phyloP scores from a whole-genome alignment of 2,329 filamentous ascomycete species.

The Paecilomyces sp. region DNA sequence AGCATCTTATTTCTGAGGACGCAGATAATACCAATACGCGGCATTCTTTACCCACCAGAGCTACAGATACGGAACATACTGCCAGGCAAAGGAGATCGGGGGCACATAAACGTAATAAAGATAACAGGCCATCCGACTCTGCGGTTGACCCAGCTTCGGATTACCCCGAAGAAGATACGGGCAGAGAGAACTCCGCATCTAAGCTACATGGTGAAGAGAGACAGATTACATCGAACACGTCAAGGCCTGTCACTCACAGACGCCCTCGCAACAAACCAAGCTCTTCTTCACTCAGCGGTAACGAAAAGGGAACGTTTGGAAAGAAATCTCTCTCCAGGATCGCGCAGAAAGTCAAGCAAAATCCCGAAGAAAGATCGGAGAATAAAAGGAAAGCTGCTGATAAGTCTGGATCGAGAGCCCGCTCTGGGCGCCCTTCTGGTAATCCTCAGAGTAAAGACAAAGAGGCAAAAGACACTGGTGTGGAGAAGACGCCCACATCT shows the following conservation, averaged over 20 bases:
- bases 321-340: conserved; percentile 24
- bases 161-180: background rate
- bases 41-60: background rate
- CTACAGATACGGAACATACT: background rate
- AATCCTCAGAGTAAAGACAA: conserved; percentile 10
- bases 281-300: conserved; percentile 11
- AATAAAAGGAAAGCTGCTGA: conserved; percentile 13
- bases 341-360: conserved; percentile 26
- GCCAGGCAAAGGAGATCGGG: background rate
- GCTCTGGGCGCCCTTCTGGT: conserved; percentile 1
- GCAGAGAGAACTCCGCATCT: background rate
- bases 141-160: background rate
- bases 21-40: background rate
- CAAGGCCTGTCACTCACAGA: conserved; percentile 2
- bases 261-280: conserved; percentile 6
- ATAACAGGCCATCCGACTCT: background rate
- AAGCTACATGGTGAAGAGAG: background rate
- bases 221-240: background rate
- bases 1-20: background rate
- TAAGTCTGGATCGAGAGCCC: conserved; percentile 6
- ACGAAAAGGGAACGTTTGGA: conserved; percentile 12
- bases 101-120: background rate
- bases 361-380: conserved; percentile 17
- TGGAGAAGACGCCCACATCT: conserved; percentile 10
- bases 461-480: conserved; percentile 10